A percentile compares a stretch with the other conserved stretches of the same genome.
These are phyloP conservation scores for Aurinia saxatilis DNA, from an alignment of 345 rosid genomes.

Conservation along the genomic window DNA sequence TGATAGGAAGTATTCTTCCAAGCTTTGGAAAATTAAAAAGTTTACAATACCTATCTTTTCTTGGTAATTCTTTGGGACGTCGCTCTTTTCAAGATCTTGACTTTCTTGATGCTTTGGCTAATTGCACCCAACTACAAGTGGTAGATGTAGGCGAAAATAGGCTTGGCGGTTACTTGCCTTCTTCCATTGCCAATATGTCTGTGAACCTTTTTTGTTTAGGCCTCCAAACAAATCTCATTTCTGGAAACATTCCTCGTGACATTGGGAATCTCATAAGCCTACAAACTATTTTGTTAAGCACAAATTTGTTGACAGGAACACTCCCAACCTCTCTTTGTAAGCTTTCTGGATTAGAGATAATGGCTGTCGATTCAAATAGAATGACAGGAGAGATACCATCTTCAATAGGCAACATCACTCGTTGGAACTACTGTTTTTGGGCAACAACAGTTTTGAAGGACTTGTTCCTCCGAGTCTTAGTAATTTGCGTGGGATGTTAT, in stretches of 20 bases:
- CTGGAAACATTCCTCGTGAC: not conserved
- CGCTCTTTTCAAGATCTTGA: not conserved
- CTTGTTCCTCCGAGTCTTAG: not conserved
- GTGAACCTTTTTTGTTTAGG: accelerated
- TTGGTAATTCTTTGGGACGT: not conserved
- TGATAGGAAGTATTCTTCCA: not conserved
- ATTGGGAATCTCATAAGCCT: not conserved
- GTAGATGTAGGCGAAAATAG: not conserved
- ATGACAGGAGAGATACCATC: not conserved
- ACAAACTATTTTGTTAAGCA: not conserved
- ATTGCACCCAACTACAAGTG: not conserved
- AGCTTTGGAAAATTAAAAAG: not conserved
- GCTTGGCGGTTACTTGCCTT: not conserved
- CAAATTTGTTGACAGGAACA: not conserved
- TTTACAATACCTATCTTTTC: not conserved
- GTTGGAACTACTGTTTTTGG: not conserved
- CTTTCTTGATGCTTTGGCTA: not conserved
- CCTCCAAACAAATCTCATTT: not conserved
- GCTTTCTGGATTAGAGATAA: not conserved
- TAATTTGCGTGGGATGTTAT: not conserved
- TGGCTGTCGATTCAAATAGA: not conserved
- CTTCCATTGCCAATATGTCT: not conserved
- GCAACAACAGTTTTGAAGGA: not conserved
- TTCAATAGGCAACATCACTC: not conserved
- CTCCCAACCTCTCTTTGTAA: not conserved